Percentiles rank a stretch among this genome's conserved stretches.
These are phyloP conservation scores for Phialocephala sp. DNA, from an alignment of 2,329 filamentous ascomycete species.

Conservation along the genomic window DNA sequence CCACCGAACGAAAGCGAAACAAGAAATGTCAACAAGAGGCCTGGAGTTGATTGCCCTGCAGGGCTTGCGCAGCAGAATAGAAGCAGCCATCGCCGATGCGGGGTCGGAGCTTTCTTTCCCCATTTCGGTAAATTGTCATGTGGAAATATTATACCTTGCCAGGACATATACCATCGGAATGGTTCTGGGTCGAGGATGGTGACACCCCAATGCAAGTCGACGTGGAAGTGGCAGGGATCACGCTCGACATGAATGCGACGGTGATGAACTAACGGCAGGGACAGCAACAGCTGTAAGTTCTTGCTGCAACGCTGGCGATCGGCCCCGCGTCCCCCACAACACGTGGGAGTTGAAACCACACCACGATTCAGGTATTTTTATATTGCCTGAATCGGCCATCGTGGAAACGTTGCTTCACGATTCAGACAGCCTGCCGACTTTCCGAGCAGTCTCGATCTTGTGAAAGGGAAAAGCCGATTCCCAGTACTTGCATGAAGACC, in stretches of 20 bases:
- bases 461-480: not conserved
- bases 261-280: not conserved
- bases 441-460: not conserved
- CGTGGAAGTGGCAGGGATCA: not conserved
- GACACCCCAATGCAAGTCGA: not conserved
- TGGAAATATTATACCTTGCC: constrained; percentile 1
- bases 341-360: not conserved
- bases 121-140: not conserved
- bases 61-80: not conserved
- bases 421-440: not conserved
- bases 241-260: not conserved
- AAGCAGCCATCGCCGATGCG: not conserved
- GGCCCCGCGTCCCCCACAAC: not conserved
- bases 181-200: not conserved
- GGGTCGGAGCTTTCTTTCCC: constrained; percentile 1
- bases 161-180: not conserved
- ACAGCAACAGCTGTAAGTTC: not conserved
- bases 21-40: not conserved
- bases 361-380: not conserved
- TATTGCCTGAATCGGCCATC: not conserved
- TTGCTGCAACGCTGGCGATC: not conserved
- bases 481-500: not conserved
- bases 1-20: not conserved
- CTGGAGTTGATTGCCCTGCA: not conserved
- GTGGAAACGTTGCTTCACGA: not conserved